phyloP scores from a whole-genome alignment of 805 yeast species.

The Debaryomyces maramus region DNA sequence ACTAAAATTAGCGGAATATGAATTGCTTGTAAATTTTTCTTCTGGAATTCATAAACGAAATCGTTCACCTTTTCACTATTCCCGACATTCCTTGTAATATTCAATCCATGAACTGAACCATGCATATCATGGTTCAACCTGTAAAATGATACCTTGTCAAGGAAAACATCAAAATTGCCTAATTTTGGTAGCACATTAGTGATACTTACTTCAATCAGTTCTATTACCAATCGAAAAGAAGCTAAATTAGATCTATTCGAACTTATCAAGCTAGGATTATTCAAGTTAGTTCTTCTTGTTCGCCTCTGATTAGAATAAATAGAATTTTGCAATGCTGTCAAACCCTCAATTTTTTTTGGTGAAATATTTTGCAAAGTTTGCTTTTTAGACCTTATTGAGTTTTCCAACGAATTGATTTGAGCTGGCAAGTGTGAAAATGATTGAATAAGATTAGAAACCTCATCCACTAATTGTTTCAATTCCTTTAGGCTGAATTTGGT shows the following conservation, averaged over 20 bases:
- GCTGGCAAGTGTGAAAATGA: slow-evolving; percentile 1
- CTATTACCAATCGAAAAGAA: slow-evolving; percentile 30
- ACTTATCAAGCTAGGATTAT: neutral
- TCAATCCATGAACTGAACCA: slow-evolving; percentile 22
- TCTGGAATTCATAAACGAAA: slow-evolving; percentile 23
- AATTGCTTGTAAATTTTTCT: slow-evolving; percentile 7
- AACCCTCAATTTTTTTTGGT: neutral
- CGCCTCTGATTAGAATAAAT: slow-evolving; percentile 13
- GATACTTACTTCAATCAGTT: slow-evolving; percentile 18
- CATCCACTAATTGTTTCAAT: slow-evolving; percentile 11
- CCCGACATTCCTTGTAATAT: slow-evolving; percentile 14
- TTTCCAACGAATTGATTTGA: slow-evolving; percentile 14
- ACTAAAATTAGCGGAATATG: slow-evolving; percentile 25
- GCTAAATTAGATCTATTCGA: slow-evolving; percentile 39
- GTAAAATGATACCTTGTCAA: slow-evolving; percentile 18
- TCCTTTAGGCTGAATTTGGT: slow-evolving; percentile 11
- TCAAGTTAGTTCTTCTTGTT: slow-evolving; percentile 10
- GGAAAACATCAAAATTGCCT: slow-evolving; percentile 22
- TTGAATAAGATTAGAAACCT: slow-evolving; percentile 9
- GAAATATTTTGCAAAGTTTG: too few species aligned
- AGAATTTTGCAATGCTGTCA: slow-evolving; percentile 8
- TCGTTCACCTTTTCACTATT: slow-evolving; percentile 7
- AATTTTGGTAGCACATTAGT: slow-evolving; percentile 20
- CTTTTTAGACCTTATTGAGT: slow-evolving; percentile 5
- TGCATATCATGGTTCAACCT: slow-evolving; percentile 19